These are phyloP conservation scores for Trichoderma endophyticum DNA, from an alignment of 2,329 filamentous ascomycete species.

Conservation along the genomic window DNA sequence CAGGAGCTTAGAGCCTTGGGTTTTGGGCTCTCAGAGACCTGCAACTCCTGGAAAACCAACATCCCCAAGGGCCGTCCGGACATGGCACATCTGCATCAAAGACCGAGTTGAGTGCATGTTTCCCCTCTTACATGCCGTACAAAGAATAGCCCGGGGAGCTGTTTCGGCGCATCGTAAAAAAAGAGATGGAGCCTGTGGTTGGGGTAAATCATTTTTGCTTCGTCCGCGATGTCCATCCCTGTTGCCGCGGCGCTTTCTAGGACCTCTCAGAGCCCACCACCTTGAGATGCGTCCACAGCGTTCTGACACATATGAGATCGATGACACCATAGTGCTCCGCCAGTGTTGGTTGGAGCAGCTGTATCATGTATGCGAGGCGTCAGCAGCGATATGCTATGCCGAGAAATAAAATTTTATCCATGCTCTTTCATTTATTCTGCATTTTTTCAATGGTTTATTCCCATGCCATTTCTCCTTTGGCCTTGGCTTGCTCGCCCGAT, in stretches of 20 bases:
- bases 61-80: neutral
- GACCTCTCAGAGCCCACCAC: conserved; percentile 7
- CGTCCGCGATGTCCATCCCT: neutral
- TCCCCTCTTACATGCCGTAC: conserved; percentile 9
- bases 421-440: neutral
- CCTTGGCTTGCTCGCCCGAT: neutral
- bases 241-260: neutral
- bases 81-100: neutral
- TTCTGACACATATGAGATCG: conserved; percentile 17
- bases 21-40: neutral
- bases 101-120: conserved; percentile 8
- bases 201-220: neutral
- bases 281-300: conserved; percentile 13
- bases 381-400: conserved; percentile 12
- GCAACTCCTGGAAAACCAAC: conserved; percentile 11
- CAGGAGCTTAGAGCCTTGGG: conserved; percentile 16
- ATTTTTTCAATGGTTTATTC: neutral
- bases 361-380: conserved; percentile 11
- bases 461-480: neutral
- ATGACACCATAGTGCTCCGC: conserved; percentile 18
- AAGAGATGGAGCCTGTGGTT: neutral
- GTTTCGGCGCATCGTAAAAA: neutral
- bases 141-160: neutral
- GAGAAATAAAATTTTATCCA: conserved; percentile 3
- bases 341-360: neutral